Conservation (phyloP, 441 rosid species). For the Biscutella laevigata region DNA sequence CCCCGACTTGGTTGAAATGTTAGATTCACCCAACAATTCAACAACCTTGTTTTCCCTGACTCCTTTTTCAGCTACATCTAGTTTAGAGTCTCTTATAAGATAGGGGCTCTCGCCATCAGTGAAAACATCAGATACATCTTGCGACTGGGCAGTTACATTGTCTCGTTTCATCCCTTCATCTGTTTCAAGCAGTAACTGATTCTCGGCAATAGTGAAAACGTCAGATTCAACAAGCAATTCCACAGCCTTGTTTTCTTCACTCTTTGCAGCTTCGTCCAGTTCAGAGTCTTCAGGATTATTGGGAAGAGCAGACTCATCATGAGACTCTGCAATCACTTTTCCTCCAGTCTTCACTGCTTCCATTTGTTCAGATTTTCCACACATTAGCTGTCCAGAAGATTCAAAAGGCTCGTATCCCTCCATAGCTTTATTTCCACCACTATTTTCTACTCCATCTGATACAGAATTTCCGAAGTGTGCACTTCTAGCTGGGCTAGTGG, state of each 20-base stretch:
- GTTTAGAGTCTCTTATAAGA: neutral
- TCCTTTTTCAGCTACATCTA: neutral
- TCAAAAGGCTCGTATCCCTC: neutral
- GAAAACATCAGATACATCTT: neutral
- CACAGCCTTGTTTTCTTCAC: neutral
- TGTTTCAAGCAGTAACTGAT: neutral
- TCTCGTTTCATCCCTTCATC: neutral
- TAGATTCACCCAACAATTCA: constrained; percentile 10
- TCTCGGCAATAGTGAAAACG: neutral
- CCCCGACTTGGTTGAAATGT: neutral
- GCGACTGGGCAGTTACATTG: neutral
- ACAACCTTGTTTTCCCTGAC: neutral
- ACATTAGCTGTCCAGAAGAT: neutral
- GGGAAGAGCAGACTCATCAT: neutral
- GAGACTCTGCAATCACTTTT: neutral
- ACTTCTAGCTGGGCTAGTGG: neutral
- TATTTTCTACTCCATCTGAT: constrained; percentile 1
- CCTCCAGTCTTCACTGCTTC: neutral
- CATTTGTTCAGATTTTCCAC: neutral
- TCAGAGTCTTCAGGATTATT: neutral
- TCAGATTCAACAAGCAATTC: neutral
- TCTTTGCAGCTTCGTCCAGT: neutral
- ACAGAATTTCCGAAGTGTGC: neutral
- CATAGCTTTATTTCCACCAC: neutral
- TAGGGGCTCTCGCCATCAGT: neutral